Conservation (phyloP, 176 grass and related monocot genomes). For the Eragrostis nindensis region DNA sequence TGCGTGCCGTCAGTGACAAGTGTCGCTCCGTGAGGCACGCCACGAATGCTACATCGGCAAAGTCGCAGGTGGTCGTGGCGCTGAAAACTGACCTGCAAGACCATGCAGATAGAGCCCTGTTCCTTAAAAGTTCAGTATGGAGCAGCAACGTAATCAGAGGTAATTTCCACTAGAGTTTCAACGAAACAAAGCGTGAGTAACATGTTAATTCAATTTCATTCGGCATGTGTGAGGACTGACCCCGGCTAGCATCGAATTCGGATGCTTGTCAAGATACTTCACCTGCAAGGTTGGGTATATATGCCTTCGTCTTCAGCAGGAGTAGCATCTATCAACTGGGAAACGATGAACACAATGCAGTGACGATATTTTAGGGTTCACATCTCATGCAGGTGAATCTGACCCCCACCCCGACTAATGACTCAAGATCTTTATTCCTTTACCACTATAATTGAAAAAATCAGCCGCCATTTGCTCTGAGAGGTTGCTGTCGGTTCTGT, state of each 20-base stretch:
- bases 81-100: slow-evolving; percentile 33
- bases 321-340: slow-evolving; percentile 18
- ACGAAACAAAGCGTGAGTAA: background rate
- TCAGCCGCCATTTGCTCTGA: slow-evolving; percentile 13
- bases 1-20: background rate
- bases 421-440: too few species aligned
- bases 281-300: background rate
- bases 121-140: background rate
- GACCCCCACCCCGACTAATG: too few species aligned
- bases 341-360: slow-evolving; percentile 15
- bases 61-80: slow-evolving; percentile 1
- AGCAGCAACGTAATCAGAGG: background rate
- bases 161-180: background rate
- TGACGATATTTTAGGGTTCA: background rate
- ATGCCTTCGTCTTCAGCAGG: background rate
- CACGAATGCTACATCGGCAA: background rate
- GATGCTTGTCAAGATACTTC: background rate
- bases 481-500: slow-evolving; percentile 20
- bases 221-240: too few species aligned
- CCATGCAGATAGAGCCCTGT: background rate
- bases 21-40: background rate
- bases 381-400: too few species aligned
- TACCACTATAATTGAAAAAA: background rate
- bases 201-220: background rate
- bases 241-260: background rate